Evolutionary conservation across 176 grass and related monocot species (phyloP).

Genomic region (Aegilops sharonensis): DNA sequence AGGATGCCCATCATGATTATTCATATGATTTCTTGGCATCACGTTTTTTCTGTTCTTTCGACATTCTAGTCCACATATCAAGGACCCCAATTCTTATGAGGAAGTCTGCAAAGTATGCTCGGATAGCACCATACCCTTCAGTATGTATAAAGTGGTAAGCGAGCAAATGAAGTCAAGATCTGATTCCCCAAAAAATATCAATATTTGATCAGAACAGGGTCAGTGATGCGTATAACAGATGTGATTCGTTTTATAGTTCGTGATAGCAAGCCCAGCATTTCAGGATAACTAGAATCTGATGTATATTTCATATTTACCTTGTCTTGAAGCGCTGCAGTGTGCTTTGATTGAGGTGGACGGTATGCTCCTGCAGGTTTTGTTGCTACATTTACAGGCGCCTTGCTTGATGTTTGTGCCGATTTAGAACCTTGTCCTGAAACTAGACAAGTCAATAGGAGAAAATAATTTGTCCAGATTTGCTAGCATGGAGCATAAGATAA

Average conservation of each 20-base stretch:
- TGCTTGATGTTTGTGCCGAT: constrained; percentile 60
- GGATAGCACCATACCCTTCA: neutral
- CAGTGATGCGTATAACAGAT: neutral
- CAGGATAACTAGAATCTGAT: neutral
- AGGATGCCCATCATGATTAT: neutral
- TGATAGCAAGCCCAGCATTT: neutral
- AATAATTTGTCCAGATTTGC: constrained; percentile 23
- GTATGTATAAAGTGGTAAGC: neutral
- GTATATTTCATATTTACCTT: constrained; percentile 54
- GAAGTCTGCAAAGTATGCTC: constrained; percentile 2
- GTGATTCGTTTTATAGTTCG: neutral
- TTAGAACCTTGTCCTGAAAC: constrained; percentile 70
- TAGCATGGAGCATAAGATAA: constrained; percentile 30
- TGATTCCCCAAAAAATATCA: neutral
- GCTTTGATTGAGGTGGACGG: constrained; percentile 81
- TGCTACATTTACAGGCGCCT: constrained; percentile 41
- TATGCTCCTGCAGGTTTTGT: constrained; percentile 73
- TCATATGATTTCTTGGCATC: neutral
- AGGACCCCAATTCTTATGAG: neutral
- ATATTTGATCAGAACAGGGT: neutral
- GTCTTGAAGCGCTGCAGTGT: constrained; percentile 63
- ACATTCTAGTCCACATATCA: neutral
- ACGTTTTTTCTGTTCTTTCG: neutral
- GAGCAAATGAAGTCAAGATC: neutral
- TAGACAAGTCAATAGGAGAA: constrained; percentile 29